Conservation (phyloP, 2,329 filamentous ascomycete species). For the Neobulgaria alba region DNA sequence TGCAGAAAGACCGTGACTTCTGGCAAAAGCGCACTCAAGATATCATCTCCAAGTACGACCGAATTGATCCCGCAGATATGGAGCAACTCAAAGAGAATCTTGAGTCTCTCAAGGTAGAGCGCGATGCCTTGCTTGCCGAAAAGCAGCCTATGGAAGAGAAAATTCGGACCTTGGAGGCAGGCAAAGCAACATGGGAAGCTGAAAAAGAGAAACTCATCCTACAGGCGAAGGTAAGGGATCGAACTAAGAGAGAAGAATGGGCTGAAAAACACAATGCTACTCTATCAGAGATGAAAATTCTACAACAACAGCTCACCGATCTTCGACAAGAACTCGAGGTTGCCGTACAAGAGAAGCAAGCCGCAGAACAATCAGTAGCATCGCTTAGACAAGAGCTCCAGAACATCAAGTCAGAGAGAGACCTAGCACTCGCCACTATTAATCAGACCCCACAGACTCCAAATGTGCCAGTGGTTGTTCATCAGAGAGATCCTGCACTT, state of each 20-base stretch:
- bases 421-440: slow-evolving; percentile 31
- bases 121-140: slow-evolving; percentile 37
- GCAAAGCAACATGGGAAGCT: slow-evolving; percentile 45
- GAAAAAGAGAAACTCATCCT: slow-evolving; percentile 46
- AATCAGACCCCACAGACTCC: slow-evolving; percentile 25
- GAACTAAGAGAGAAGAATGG: slow-evolving; percentile 44
- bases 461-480: slow-evolving; percentile 36
- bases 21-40: slow-evolving; percentile 96
- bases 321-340: slow-evolving; percentile 43
- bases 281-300: slow-evolving; percentile 34
- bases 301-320: slow-evolving; percentile 26
- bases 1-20: slow-evolving; percentile 84
- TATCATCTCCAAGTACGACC: slow-evolving; percentile 92
- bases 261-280: slow-evolving; percentile 33
- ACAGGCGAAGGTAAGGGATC: slow-evolving; percentile 54
- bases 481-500: slow-evolving; percentile 42
- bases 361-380: slow-evolving; percentile 29
- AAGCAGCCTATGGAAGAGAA: slow-evolving; percentile 42
- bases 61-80: slow-evolving; percentile 86
- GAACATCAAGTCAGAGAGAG: slow-evolving; percentile 35
- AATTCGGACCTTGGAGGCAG: slow-evolving; percentile 44
- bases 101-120: slow-evolving; percentile 54
- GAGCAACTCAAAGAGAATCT: slow-evolving; percentile 81
- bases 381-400: slow-evolving; percentile 33
- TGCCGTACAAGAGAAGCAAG: slow-evolving; percentile 30